phyloP scores from a whole-genome alignment of 192 early-diverging fungal genomes.

The Cladochytrium replicatum region DNA sequence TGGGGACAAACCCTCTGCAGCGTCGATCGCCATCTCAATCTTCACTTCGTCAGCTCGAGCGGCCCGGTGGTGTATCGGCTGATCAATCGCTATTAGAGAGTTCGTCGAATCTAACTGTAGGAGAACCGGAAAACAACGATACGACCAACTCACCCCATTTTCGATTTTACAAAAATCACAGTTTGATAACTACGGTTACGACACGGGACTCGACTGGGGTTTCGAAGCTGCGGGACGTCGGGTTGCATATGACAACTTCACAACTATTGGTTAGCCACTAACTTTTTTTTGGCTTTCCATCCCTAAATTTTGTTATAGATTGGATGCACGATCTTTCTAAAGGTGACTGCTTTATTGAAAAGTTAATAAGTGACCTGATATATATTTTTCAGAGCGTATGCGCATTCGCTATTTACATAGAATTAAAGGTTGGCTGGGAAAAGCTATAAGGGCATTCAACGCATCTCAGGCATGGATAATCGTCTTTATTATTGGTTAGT shows the following conservation, averaged over 20 bases:
- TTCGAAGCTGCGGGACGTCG: slow-evolving; percentile 16
- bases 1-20: too few species aligned
- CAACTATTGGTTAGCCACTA: slow-evolving; percentile 35
- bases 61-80: too few species aligned
- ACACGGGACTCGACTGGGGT: too few species aligned
- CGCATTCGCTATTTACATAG: slow-evolving; percentile 12
- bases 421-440: slow-evolving; percentile 4
- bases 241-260: slow-evolving; percentile 42
- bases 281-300: neutral
- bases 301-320: slow-evolving; percentile 25
- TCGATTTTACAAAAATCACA: too few species aligned
- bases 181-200: too few species aligned
- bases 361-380: neutral
- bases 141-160: too few species aligned
- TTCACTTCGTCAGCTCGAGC: too few species aligned
- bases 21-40: too few species aligned
- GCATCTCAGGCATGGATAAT: slow-evolving; percentile 34
- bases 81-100: too few species aligned
- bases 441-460: slow-evolving; percentile 6
- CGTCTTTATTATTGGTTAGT: slow-evolving; percentile 28
- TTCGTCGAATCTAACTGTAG: too few species aligned
- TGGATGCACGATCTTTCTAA: slow-evolving; percentile 86
- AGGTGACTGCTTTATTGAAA: slow-evolving; percentile 48
- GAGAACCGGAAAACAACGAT: too few species aligned
- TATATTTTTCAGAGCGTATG: slow-evolving; percentile 15